Evolutionary conservation across 176 grass and related monocot genomes (phyloP).

Genomic region (Oryza brachyantha): DNA sequence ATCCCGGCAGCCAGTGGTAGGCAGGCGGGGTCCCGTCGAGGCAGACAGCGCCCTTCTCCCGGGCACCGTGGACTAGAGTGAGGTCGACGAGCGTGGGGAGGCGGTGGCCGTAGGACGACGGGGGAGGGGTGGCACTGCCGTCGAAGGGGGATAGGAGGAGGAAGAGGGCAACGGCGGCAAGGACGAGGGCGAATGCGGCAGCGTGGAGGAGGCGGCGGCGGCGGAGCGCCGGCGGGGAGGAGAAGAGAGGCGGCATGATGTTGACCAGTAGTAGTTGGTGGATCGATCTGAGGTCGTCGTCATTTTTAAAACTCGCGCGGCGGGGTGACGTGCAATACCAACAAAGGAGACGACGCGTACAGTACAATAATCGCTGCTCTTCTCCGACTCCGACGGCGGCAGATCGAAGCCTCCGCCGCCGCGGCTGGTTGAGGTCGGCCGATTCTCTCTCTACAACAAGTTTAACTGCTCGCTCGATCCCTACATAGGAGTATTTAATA

Average conservation of each 20-base stretch:
- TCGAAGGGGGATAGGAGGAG: constrained; percentile 11
- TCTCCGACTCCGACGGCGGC: too few species aligned
- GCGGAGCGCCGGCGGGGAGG: constrained; percentile 7
- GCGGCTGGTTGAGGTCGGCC: too few species aligned
- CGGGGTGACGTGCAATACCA: too few species aligned
- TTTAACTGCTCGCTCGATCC: too few species aligned
- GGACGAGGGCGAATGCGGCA: background rate
- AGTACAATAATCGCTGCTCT: too few species aligned
- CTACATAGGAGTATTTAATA: too few species aligned
- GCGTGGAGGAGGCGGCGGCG: constrained; percentile 15
- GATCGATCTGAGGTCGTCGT: constrained; percentile 37
- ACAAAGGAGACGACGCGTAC: too few species aligned
- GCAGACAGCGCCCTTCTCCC: constrained; percentile 39
- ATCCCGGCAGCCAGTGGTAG: constrained; percentile 62
- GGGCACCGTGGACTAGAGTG: constrained; percentile 35
- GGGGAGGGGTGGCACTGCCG: background rate
- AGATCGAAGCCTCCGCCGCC: too few species aligned
- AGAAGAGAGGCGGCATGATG: constrained; percentile 8
- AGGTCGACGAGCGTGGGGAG: constrained; percentile 39
- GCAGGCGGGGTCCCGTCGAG: constrained; percentile 67
- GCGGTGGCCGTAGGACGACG: constrained; percentile 42
- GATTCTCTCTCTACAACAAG: too few species aligned
- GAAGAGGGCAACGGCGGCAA: constrained; percentile 23
- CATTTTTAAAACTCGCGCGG: background rate
- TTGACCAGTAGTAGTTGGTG: background rate